phyloP scores from a whole-genome alignment of 352 stramenopile species.

The Phytophthora cactorum region DNA sequence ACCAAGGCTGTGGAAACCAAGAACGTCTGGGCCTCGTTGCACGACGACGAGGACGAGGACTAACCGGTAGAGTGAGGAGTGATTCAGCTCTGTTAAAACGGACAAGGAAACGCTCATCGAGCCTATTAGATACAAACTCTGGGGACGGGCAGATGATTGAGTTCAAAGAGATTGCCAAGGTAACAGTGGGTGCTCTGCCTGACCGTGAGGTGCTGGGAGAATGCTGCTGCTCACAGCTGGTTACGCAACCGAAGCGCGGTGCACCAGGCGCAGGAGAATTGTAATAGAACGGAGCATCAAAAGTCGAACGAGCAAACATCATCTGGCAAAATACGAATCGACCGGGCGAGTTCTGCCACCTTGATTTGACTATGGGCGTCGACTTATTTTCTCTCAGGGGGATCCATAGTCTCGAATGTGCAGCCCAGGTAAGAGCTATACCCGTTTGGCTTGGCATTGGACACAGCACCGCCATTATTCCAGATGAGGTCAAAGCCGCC shows the following conservation, averaged over 20 bases:
- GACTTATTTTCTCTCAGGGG: conserved; percentile 18
- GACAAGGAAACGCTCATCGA: not conserved
- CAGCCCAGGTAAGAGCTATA: conserved; percentile 73
- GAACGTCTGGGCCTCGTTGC: conserved; percentile 74
- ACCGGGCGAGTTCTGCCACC: conserved; percentile 6
- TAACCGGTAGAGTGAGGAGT: conserved; percentile 24
- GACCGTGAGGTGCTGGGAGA: conserved; percentile 1
- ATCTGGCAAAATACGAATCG: conserved; percentile 25
- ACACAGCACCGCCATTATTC: conserved; percentile 40
- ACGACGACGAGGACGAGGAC: conserved; percentile 70
- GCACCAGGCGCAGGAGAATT: conserved; percentile 7
- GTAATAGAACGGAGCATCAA: conserved; percentile 24
- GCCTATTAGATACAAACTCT: not conserved
- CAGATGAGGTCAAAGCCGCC: conserved; percentile 81
- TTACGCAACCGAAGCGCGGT: conserved; percentile 8
- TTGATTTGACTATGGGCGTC: conserved; percentile 10
- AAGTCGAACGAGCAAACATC: conserved; percentile 16
- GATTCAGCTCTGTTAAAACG: no score
- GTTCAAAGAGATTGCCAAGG: conserved; percentile 3
- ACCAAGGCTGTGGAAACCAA: conserved; percentile 72
- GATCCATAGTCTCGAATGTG: conserved; percentile 45
- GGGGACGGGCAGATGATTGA: not conserved
- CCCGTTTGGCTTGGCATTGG: conserved; percentile 46
- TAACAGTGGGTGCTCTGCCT: conserved; percentile 7
- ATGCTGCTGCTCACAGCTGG: conserved; percentile 14